Conservation (phyloP, 805 yeast genomes). For the Kuraishia ogatae region DNA sequence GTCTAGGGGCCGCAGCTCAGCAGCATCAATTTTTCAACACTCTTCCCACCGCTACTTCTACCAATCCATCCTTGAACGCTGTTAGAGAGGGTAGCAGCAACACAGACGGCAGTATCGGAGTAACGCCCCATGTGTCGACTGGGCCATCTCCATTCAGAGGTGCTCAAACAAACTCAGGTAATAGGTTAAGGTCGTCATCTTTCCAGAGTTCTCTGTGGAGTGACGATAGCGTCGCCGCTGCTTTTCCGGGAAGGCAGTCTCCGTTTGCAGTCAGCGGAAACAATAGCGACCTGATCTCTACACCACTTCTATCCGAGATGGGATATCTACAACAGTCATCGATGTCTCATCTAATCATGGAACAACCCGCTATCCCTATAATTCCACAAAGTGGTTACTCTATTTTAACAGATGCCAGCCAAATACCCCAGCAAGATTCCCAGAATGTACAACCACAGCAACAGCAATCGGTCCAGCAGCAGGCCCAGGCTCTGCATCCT, state of each 20-base stretch:
- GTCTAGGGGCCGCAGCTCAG: not conserved
- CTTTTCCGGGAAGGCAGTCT: constrained; percentile 5
- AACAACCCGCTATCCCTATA: constrained; percentile 1
- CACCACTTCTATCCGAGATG: constrained; percentile 4
- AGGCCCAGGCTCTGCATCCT: constrained; percentile 6
- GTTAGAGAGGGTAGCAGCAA: not conserved
- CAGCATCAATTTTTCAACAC: constrained; percentile 14
- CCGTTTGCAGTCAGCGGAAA: constrained; percentile 6
- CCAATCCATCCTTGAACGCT: not conserved
- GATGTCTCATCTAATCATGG: constrained; percentile 17
- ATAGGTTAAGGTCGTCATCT: constrained; percentile 48
- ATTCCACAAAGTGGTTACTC: not conserved
- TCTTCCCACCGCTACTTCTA: not conserved
- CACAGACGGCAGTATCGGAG: not conserved
- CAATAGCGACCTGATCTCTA: constrained; percentile 7
- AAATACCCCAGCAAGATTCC: not conserved
- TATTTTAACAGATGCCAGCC: not conserved
- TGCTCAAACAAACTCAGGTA: constrained; percentile 7
- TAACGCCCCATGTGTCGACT: not conserved
- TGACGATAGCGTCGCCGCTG: constrained; percentile 20
- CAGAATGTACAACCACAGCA: not conserved
- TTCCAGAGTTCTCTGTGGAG: constrained; percentile 54
- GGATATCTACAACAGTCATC: constrained; percentile 4
- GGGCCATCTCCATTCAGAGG: not conserved
- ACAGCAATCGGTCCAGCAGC: not conserved